phyloP scores from a whole-genome alignment of 1,284 basidiomycete species.

The Sporisorium exsertum region DNA sequence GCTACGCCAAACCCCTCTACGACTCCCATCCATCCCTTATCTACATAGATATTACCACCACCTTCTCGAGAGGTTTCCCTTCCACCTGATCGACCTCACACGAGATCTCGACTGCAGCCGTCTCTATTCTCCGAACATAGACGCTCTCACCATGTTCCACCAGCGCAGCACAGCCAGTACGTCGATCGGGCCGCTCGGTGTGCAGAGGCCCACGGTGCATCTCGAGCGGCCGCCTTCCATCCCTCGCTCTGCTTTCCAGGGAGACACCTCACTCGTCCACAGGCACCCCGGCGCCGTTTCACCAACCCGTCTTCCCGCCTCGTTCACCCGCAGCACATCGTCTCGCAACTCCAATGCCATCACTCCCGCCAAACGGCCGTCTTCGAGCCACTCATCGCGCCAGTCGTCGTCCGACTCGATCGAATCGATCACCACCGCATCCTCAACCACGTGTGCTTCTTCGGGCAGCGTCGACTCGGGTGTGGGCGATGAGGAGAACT shows the following conservation, averaged over 20 bases:
- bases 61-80: not conserved
- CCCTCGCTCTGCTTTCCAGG: conserved; percentile 9
- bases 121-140: too few species aligned
- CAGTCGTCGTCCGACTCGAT: conserved; percentile 46
- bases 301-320: conserved; percentile 28
- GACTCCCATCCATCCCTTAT: not conserved
- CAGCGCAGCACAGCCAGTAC: conserved; percentile 11
- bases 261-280: not conserved
- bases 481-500: conserved; percentile 16
- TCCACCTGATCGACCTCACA: not conserved
- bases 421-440: conserved; percentile 18
- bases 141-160: conserved; percentile 12
- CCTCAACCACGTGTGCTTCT: conserved; percentile 16
- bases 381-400: conserved; percentile 30
- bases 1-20: not conserved
- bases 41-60: not conserved
- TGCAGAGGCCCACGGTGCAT: conserved; percentile 24
- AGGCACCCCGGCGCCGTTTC: not conserved
- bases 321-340: conserved; percentile 28
- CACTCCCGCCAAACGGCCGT: conserved; percentile 17
- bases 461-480: conserved; percentile 9
- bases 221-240: conserved; percentile 32
- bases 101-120: too few species aligned
- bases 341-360: conserved; percentile 13
- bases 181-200: conserved; percentile 2